A percentile compares a stretch with the other conserved stretches of the same genome.
phyloP scores from a whole-genome alignment of 176 grass and related monocot species.

The Oryza meyeriana region DNA sequence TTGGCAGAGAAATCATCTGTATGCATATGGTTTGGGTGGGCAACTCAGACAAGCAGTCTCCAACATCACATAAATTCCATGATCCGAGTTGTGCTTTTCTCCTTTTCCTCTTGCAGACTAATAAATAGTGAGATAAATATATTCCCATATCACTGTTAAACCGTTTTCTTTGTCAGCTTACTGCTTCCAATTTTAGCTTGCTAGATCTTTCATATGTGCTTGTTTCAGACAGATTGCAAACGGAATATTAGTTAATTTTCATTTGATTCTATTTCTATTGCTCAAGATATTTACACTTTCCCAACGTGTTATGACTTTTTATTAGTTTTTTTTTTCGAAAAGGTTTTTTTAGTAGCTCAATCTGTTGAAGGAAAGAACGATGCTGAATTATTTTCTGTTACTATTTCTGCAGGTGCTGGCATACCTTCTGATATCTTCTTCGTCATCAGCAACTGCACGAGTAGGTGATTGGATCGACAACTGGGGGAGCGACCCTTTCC shows the following conservation, averaged over 20 bases:
- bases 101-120: not conserved
- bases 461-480: conserved; percentile 68
- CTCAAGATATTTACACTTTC: conserved; percentile 5
- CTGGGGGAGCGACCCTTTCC: conserved; percentile 87
- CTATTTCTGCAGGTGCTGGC: conserved; percentile 51
- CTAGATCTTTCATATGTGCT: not conserved
- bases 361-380: not conserved
- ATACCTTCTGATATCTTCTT: conserved; percentile 90
- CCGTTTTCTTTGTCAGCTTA: not conserved
- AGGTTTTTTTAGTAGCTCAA: not conserved
- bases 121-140: not conserved
- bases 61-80: not conserved
- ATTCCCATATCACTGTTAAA: not conserved
- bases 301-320: not conserved
- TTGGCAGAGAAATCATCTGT: not conserved
- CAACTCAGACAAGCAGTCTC: not conserved
- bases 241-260: not conserved
- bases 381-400: conserved; percentile 15
- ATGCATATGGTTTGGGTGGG: not conserved
- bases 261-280: not conserved
- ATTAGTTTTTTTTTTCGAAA: not conserved
- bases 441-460: conserved; percentile 79
- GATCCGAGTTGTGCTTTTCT: not conserved
- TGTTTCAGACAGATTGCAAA: not conserved
- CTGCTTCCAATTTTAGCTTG: not conserved